These are phyloP conservation scores for Bipolaris gigantea DNA, from an alignment of 2,329 filamentous ascomycete genomes.

Conservation along the genomic window DNA sequence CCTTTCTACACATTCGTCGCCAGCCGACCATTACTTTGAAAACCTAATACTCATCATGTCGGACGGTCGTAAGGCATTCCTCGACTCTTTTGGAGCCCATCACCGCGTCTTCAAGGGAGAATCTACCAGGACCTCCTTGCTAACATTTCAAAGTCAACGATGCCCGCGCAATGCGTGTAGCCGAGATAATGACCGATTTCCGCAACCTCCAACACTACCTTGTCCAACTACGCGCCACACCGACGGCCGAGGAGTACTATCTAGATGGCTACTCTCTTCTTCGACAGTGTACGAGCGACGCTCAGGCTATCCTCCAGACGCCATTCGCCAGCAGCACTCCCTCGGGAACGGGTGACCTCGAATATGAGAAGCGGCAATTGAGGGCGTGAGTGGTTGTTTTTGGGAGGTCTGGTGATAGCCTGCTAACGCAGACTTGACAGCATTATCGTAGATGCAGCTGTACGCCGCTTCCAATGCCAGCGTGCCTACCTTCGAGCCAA, in stretches of 20 bases:
- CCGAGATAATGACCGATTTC: slow-evolving; percentile 67
- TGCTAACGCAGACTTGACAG: slow-evolving; percentile 45
- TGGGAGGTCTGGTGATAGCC: background rate
- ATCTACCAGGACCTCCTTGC: background rate
- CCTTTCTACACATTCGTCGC: slow-evolving; percentile 15
- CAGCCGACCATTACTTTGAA: slow-evolving; percentile 15
- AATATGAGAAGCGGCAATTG: slow-evolving; percentile 60
- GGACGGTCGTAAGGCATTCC: slow-evolving; percentile 57
- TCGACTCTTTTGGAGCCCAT: slow-evolving; percentile 1
- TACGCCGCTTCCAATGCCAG: slow-evolving; percentile 64
- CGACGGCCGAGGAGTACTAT: slow-evolving; percentile 58
- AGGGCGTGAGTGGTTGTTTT: slow-evolving; percentile 51
- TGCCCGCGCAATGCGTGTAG: slow-evolving; percentile 63
- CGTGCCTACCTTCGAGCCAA: slow-evolving; percentile 62
- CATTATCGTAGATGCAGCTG: slow-evolving; percentile 62
- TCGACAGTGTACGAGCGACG: slow-evolving; percentile 58
- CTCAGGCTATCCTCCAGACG: slow-evolving; percentile 57
- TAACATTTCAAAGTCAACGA: slow-evolving; percentile 58
- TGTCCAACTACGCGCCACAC: slow-evolving; percentile 55
- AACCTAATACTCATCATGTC: slow-evolving; percentile 49
- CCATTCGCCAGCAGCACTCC: slow-evolving; percentile 54
- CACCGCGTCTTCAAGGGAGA: background rate
- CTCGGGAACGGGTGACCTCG: slow-evolving; percentile 51
- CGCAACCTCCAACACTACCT: slow-evolving; percentile 63
- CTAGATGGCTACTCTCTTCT: slow-evolving; percentile 62